Conservation (phyloP, 2,329 filamentous ascomycete genomes). For the Keithomyces neogunnii region DNA sequence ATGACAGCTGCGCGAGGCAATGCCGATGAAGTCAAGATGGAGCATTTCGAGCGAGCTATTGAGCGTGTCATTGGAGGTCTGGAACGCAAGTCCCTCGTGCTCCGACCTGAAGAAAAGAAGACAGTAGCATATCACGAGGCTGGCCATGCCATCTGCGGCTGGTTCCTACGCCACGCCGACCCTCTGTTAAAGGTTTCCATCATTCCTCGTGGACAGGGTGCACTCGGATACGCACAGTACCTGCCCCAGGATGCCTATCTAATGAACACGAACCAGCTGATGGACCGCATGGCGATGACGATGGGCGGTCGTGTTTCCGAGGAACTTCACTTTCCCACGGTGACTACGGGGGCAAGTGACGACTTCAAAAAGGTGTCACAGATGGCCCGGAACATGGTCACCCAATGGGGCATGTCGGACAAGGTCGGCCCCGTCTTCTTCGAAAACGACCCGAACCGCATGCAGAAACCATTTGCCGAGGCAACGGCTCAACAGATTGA, state of each 20-base stretch:
- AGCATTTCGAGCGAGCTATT: slow-evolving; percentile 93
- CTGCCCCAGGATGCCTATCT: slow-evolving; percentile 91
- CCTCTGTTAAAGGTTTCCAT: slow-evolving; percentile 97
- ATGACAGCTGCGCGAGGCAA: slow-evolving; percentile 68
- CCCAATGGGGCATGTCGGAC: slow-evolving; percentile 97
- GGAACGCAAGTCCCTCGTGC: slow-evolving; percentile 93
- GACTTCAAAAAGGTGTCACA: slow-evolving; percentile 98
- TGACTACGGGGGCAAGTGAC: slow-evolving; percentile 89
- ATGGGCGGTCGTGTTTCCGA: slow-evolving; percentile 91
- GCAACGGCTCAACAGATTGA: slow-evolving; percentile 90
- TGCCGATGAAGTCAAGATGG: slow-evolving; percentile 74
- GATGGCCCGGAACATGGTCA: slow-evolving; percentile 97
- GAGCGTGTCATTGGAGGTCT: slow-evolving; percentile 94
- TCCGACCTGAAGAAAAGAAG: slow-evolving; percentile 88
- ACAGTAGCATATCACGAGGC: slow-evolving; percentile 98
- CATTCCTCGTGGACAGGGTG: slow-evolving; percentile 89
- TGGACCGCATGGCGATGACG: slow-evolving; percentile 99
- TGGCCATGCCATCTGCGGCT: slow-evolving; percentile 95
- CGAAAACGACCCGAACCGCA: slow-evolving; percentile 69
- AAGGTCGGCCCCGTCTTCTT: slow-evolving; percentile 92
- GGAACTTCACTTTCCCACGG: slow-evolving; percentile 92
- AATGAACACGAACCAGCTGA: slow-evolving; percentile 90
- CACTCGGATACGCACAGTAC: slow-evolving; percentile 93
- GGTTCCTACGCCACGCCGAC: slow-evolving; percentile 96
- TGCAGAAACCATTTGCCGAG: slow-evolving; percentile 95